Evolutionary conservation across 2,329 filamentous ascomycete genomes (phyloP), one percentile per base, ranked within the genome.

Genomic region (Pseudogymnoascus sp.): DNA sequence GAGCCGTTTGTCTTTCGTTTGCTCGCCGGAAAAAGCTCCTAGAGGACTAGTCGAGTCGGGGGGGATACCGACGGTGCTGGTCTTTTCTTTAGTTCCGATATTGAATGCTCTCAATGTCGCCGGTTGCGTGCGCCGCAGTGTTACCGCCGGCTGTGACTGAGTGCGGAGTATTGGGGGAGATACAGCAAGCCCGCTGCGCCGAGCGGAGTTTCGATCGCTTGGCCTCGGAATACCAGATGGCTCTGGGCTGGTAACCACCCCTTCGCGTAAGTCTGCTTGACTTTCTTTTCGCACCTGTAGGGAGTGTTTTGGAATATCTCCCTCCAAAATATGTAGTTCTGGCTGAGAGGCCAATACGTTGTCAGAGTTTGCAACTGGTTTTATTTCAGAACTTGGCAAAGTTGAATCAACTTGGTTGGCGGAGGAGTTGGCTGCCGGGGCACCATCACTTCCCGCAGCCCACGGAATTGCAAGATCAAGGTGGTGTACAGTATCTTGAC

Each of bases 1-100:
- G 63, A 96, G 79, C 70, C 90, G 91, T 75, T 90, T 93, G 66
- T 96, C 73, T 11, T 71, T 73, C 21, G 68, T 57, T 23, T 68
- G 67, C 44, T 74, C 7, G 67, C 66, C 15, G 70, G 67, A 33
- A 65, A 68, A 53, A 10, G 64, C 19, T 15, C 74, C 73, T n/a
- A 67, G 57, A 31, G 66, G 50, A n/a, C 63, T 63, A 2, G 61
- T 64, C 50, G 57, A 36, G 15, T 40, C 64, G 5, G 71, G 69
- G 50, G 60, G 60, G 10, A 57, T 35, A 28, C 28, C 7, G 17
- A 57, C 35, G 17, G 53, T 50, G 36, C 65, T 70, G 13, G 40
- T 62, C n/a, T 72, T 69, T 38, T 62, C 65, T 21, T 33, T 57
- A 21, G 28, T 28, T 35, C 28, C 50, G 6, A 57, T 33, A 15